Percentiles rank a stretch among this genome's conserved stretches.
These are phyloP conservation scores for Apocynum venetum DNA, from an alignment of 257 asterid genomes.

Conservation along the genomic window DNA sequence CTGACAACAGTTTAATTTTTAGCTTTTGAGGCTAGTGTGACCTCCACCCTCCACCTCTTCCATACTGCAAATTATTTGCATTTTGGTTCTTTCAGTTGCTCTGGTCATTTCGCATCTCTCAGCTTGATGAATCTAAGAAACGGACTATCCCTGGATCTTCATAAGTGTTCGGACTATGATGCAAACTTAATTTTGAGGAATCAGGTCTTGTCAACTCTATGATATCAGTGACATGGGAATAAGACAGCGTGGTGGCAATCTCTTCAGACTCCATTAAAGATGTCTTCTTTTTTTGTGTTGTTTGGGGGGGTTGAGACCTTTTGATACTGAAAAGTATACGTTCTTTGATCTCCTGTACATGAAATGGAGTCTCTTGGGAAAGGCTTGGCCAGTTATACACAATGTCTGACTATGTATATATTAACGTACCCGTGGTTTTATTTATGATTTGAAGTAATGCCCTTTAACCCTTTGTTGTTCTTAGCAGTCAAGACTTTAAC, in stretches of 20 bases:
- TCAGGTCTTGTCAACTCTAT: conserved; percentile 86
- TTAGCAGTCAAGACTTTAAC: too few relatives aligned
- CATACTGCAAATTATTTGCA: neutral
- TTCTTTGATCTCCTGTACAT: too few relatives aligned
- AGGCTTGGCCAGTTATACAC: too few relatives aligned
- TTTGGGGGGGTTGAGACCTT: too few relatives aligned
- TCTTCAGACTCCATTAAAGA: too few relatives aligned
- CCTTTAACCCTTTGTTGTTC: too few relatives aligned
- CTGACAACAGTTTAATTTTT: neutral
- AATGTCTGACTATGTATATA: too few relatives aligned
- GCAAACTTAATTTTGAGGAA: conserved; percentile 45
- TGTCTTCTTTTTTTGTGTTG: too few relatives aligned
- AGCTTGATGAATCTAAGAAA: conserved; percentile 58
- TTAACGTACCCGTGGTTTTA: too few relatives aligned
- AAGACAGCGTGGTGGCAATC: neutral
- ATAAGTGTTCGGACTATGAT: conserved; percentile 44
- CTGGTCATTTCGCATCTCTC: conserved; percentile 77
- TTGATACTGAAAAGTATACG: too few relatives aligned
- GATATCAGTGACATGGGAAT: conserved; percentile 77
- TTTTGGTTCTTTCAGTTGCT: conserved; percentile 45
- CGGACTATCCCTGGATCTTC: conserved; percentile 71
- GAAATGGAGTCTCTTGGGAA: too few relatives aligned
- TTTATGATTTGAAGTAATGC: too few relatives aligned
- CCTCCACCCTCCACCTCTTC: neutral
- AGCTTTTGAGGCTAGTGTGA: neutral